Evolutionary conservation across 1,284 basidiomycete genomes (phyloP), one percentile per base, ranked within the genome.

Genomic region (Golubevia sp.): DNA sequence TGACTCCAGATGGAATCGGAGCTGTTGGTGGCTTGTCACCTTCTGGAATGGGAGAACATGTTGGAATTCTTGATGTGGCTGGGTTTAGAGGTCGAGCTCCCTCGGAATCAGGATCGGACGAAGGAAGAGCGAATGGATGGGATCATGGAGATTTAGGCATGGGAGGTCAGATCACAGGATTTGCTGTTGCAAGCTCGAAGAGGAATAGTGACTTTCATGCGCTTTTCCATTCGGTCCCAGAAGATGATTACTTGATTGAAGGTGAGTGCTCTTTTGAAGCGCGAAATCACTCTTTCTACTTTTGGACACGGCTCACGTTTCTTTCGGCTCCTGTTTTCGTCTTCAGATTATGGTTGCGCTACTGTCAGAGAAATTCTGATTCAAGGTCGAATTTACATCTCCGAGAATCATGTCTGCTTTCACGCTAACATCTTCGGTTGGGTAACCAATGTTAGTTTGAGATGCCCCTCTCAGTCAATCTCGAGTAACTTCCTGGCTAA

Each of bases 391-490:
- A 84, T 99, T 58, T 99, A 99, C 85, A 93, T 99, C 24, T 98
- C 95, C 0, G 97, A 99, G 85, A 96, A 98, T 84, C 95, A 98
- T 82, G 88, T 98, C 18, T 97, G 93, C 85, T 99, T 99, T 86
- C 92, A 99, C 79, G 95, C 97, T 23, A 99, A 97, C 83, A 97
- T 99, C 59, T 97, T 99, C 84, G 96, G 96, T 53, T 99, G 96
- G 96, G 91, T 97, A 62, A 98, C 95, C 20, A 91, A 97, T 79
- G 93, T 94, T 81, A 84, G 92, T 87, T 0, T 34, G 25, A 2
- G 2, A n/a, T n/a, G 11, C 7, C 8, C 27, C 49, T 18, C 3
- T 6, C 54, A 49, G 38, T 15, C 49, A 21, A 26, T 52, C 34
- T 49, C 53, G 6, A 11, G 15, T 8, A 23, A 27, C 48, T 59